These are phyloP conservation scores for Candida tibetensis DNA, from an alignment of 805 yeast species.

Conservation along the genomic window DNA sequence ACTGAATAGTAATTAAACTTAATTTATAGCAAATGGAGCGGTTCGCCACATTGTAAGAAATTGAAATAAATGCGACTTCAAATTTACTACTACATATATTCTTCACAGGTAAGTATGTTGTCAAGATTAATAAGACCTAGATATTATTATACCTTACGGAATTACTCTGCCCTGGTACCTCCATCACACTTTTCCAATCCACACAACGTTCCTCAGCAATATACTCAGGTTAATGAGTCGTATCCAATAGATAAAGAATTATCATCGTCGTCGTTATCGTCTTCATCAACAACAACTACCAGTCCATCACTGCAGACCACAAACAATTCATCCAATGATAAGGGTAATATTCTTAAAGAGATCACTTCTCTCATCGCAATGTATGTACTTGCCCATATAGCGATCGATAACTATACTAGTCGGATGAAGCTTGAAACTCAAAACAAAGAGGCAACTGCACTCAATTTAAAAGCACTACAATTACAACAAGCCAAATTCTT, in stretches of 20 bases:
- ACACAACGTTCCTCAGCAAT: constrained; percentile 18
- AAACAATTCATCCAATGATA: constrained; percentile 1
- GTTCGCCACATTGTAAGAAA: no score
- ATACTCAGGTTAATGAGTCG: constrained; percentile 4
- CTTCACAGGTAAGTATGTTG: no score
- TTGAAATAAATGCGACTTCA: constrained; percentile 1
- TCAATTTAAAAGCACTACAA: constrained; percentile 37
- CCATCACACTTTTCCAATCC: constrained; percentile 26
- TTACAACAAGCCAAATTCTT: constrained; percentile 48
- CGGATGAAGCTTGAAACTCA: constrained; percentile 38
- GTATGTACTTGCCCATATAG: constrained; percentile 44
- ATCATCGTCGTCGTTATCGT: no score
- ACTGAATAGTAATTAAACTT: neutral
- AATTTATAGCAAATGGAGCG: neutral
- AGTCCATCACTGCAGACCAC: neutral
- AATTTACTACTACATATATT: no score
- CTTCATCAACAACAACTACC: constrained; percentile 2
- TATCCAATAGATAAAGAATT: neutral
- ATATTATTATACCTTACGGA: neutral
- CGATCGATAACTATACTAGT: constrained; percentile 49
- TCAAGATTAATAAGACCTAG: neutral
- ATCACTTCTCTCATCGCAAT: constrained; percentile 42
- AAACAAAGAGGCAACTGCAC: constrained; percentile 33
- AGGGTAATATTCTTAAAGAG: constrained; percentile 29
- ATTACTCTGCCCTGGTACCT: constrained; percentile 11